These are phyloP conservation scores for Claviceps sp. DNA, from an alignment of 2,329 filamentous ascomycete species.

Conservation along the genomic window DNA sequence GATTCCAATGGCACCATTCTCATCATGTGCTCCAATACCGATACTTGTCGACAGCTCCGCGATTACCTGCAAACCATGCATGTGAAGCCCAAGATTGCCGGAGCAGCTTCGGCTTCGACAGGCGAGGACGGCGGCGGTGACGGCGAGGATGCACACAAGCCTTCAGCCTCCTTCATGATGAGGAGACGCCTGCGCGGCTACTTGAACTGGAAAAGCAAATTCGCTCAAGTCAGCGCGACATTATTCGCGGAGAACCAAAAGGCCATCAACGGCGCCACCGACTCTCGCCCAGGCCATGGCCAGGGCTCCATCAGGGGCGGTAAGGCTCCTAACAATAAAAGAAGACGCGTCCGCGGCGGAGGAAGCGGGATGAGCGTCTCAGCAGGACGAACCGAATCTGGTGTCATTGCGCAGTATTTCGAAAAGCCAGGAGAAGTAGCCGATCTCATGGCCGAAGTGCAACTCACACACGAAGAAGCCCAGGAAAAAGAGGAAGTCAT, in stretches of 20 bases:
- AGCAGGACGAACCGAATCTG: constrained; percentile 54
- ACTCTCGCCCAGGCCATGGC: constrained; percentile 34
- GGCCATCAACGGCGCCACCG: constrained; percentile 53
- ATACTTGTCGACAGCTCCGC: constrained; percentile 74
- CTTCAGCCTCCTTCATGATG: constrained; percentile 82
- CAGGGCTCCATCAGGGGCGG: constrained; percentile 39
- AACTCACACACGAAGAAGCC: constrained; percentile 65
- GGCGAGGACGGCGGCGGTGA: constrained; percentile 34
- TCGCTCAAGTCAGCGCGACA: constrained; percentile 68
- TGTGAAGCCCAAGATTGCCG: constrained; percentile 42
- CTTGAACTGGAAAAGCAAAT: constrained; percentile 79
- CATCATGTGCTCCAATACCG: constrained; percentile 87
- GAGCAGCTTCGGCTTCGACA: constrained; percentile 5
- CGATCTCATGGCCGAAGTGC: constrained; percentile 67
- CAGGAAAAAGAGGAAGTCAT: constrained; percentile 64
- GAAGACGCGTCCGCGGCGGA: constrained; percentile 72
- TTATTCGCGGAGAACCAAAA: constrained; percentile 72
- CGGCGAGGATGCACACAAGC: constrained; percentile 38
- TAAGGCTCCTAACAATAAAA: constrained; percentile 64
- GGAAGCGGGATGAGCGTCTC: constrained; percentile 39
- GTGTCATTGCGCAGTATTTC: constrained; percentile 63
- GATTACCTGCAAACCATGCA: constrained; percentile 91
- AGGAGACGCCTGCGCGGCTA: constrained; percentile 75
- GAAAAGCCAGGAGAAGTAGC: constrained; percentile 76
- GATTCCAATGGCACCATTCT: constrained; percentile 85